Evolutionary conservation across 73 alveolate genomes (phyloP).

Genomic region (Tetrahymena thermophila): DNA sequence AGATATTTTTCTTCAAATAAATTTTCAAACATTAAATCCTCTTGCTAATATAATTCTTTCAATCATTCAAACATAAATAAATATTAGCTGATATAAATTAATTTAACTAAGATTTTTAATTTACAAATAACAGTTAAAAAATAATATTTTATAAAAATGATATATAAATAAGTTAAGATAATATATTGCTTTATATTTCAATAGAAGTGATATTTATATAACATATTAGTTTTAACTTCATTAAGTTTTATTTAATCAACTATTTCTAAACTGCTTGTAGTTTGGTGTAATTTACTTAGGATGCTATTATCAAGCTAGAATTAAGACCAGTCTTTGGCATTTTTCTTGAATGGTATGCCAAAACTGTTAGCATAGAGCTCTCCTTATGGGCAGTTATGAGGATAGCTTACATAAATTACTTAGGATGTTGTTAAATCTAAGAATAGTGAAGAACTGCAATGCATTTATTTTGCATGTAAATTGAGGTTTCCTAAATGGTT

Average conservation of each 20-base stretch:
- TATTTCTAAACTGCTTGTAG: neutral
- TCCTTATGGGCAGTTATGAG: neutral
- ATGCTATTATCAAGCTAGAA: neutral
- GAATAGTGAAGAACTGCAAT: neutral
- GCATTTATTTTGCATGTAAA: neutral
- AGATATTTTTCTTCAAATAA: too few relatives aligned
- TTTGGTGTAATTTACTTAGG: neutral
- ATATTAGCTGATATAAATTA: too few relatives aligned
- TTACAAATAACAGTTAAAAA: too few relatives aligned
- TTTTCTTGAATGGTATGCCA: neutral
- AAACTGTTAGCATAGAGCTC: neutral
- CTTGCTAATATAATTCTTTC: too few relatives aligned
- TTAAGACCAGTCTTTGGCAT: neutral
- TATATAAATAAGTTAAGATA: neutral
- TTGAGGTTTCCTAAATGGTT: neutral
- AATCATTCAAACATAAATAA: too few relatives aligned
- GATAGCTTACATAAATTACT: neutral
- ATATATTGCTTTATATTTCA: neutral
- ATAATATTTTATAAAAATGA: too few relatives aligned
- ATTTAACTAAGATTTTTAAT: too few relatives aligned
- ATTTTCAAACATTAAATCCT: too few relatives aligned
- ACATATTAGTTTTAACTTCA: neutral
- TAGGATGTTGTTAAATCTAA: neutral
- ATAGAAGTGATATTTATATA: neutral
- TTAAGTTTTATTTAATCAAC: neutral